Conservation (phyloP, 768 basidiomycete genomes). For the Boletales sp. region DNA sequence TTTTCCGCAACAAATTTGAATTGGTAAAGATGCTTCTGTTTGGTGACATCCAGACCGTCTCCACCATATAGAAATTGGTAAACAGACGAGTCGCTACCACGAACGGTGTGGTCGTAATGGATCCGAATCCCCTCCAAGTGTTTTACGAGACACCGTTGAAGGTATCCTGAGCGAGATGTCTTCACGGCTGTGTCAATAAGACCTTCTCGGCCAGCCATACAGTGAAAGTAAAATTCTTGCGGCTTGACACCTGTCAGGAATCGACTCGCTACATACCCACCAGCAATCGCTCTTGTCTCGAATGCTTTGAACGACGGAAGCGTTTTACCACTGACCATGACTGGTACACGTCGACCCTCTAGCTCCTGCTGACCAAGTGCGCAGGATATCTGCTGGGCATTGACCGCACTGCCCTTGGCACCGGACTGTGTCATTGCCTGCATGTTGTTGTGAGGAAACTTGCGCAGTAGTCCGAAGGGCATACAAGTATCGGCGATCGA, state of each 20-base stretch:
- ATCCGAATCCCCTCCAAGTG: constrained; percentile 95
- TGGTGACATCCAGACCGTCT: constrained; percentile 93
- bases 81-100: constrained; percentile 88
- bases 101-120: constrained; percentile 97
- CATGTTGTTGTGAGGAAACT: constrained; percentile 99
- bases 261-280: constrained; percentile 96
- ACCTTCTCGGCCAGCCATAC: constrained; percentile 99
- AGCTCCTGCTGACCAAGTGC: constrained; percentile 95
- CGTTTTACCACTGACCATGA: constrained; percentile 99
- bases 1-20: constrained; percentile 94
- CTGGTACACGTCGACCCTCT: constrained; percentile 96
- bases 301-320: constrained; percentile 95
- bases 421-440: constrained; percentile 98
- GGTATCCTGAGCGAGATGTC: constrained; percentile 96
- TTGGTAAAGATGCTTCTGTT: constrained; percentile 91
- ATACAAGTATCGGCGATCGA: constrained; percentile 86
- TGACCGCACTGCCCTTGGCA: constrained; percentile 96
- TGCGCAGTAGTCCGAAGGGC: constrained; percentile 81
- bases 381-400: constrained; percentile 98
- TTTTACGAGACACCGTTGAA: constrained; percentile 97
- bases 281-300: constrained; percentile 97
- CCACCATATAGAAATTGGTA: constrained; percentile 98
- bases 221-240: constrained; percentile 99
- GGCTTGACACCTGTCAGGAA: constrained; percentile 98
- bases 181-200: constrained; percentile 99